Evolutionary conservation across 2,329 filamentous ascomycete species (phyloP), one percentile per base, ranked within the genome.

Genomic region (Scleromitrula shiraiana): DNA sequence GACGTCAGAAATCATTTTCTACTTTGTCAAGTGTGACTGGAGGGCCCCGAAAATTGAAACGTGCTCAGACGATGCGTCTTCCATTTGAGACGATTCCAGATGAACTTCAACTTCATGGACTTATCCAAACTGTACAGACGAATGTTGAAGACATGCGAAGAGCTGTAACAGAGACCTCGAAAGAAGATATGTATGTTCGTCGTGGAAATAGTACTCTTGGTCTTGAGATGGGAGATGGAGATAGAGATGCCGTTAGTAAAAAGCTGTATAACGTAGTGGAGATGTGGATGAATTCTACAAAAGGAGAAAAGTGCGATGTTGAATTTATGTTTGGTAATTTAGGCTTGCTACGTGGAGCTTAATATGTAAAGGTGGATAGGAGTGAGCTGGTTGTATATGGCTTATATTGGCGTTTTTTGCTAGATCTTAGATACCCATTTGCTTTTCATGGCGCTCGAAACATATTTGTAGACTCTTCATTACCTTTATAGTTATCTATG

Each of bases 41-140:
- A n/a, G 44, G 27, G 2, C 46, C 38, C 15, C 29, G 39, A 15
- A 59, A 56, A 27, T 35, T 57, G 32, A 57, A 52, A 23, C 51
- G 61, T 14, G 49, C 53, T 12, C 62, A 62, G 35, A 58, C 59
- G 10, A 51, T 42, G 15, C 55, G 56, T 19, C 52, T 64, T 7
- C 61, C 61, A 15, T 41, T 64, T 9, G 60, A 64, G 41, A 56
- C 36, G 20, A 58, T 61, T 35, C 56, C 58, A 9, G 44, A 52
- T 12, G 45, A 54, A 8, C 30, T 51, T n/a, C 39, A 55, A 20
- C 46, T 55, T 1, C 57, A 62, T 32, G 50, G 44, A 9, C 46
- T 62, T 14, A 4, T 56, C 14, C 35, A 59, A 22, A 52, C 17
- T 5, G 37, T 58, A 8, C 10, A 49, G 4, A 47, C 45, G n/a